Evolutionary conservation across 768 basidiomycete genomes (phyloP), one percentile per base, ranked within the genome.

Genomic region (button mushroom (Agaricus bisporus)): DNA sequence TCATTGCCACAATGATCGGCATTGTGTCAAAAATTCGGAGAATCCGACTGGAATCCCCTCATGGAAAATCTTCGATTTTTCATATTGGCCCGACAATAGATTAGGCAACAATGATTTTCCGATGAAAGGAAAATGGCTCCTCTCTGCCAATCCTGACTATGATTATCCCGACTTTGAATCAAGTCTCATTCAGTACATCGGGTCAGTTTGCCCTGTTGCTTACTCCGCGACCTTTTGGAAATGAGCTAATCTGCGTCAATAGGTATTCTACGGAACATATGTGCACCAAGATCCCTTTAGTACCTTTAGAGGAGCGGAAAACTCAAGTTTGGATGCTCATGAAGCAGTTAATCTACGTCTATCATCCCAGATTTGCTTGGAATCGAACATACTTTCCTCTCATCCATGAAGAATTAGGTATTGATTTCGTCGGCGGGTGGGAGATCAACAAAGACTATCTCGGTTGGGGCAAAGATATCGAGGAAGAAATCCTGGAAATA

Each of bases 1-100:
- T 3, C 57, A 63, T 39, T 68, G 67, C 48, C 64, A 66, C 43
- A 9, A 38, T n/a, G 55, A 66, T 25, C 47, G 54, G 3, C 47
- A 66, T 22, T 71, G 70, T 48, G 59, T 67, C 20, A 66, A 65
- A 35, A 56, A 60, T 3, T 52, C 55, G 1, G 42, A 49, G 4
- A 67, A 71, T 50, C 69, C 70, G 1, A 51, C 47, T 1, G 71
- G 70, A 9, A 70, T 72, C 26, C 70, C 70, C 0, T 64, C 63
- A 10, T 73, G 70, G 70, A 73, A 70, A 53, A 61, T 71, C 4
- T 68, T 72, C 41, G 61, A 68, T 20, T 65, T 68, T 29, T 60
- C 61, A 47, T 71, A 57, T 56, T 62, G 65, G 63, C 54, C 60
- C 12, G 14, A 38, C 38, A 11, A 38, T 55, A 18, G 44, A 20